Base-by-base conservation (phyloP, 1,139 yeast genomes). In the Suhomyces terraborum region DNA sequence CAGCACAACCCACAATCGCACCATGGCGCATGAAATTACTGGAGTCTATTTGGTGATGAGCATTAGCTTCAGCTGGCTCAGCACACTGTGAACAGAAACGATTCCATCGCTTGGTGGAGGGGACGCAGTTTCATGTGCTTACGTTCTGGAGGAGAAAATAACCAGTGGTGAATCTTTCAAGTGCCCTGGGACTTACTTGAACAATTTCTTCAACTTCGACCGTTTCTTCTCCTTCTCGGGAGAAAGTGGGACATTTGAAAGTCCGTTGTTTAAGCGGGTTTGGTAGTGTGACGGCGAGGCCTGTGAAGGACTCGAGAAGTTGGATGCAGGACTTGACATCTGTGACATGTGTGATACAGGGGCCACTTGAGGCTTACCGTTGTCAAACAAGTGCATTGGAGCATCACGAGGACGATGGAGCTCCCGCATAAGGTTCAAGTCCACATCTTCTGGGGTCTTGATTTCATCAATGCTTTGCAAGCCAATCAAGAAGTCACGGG, bases 401-500 rank as follows among this genome's bases (percentile, higher is more conserved):
- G 73, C 69, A 35, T 64, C 66, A 13, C 52, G 50, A 1, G 62
- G 51, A 43, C 52, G 47, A 12, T 46, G 45, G 32, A 61, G 42
- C 38, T 65, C 66, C 17, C 58, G 53, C 41, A 54, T 54, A 17
- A 72, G 52, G 22, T 62, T 57, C 43, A 73, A 58, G 38, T 69
- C 66, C 42, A 73, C 60, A 32, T 69, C 72, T 4, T 48, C 54
- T 5, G 55, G 56, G 8, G 55, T 51, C 46, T 71, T 73, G 14
- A 54, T 67, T 10, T 55, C 55, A 47, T 72, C 77, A 28, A 72
- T 66, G 23, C 64, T 57, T 52, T 73, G 79, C 23, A 73, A 59
- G 1, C 77, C 77, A 41, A 72, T 72, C 41, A 73, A 59, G 47
- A 72, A 73, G 50, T 73, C 78, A 19, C 77, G 56, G 0, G 97